Base-by-base conservation (phyloP, 2,329 filamentous ascomycete genomes). In the Allantophomopsis cytisporea region DNA sequence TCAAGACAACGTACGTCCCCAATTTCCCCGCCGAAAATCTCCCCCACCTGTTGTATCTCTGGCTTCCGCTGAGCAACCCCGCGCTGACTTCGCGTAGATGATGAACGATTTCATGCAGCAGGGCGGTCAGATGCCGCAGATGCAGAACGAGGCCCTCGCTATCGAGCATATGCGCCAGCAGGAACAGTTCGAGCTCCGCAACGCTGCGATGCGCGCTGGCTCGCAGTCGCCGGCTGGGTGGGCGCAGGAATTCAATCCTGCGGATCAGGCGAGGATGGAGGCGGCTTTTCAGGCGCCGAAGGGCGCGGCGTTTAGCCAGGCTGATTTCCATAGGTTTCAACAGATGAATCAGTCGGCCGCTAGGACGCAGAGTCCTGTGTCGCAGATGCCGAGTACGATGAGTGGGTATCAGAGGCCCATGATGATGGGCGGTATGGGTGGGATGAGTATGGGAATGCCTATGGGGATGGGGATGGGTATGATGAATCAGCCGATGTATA, bases 31-130 rank as follows among this genome's bases (percentile, higher is more conserved):
- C 11, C 23, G n/a, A n/a, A n/a, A n/a, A n/a, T n/a, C n/a, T n/a
- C n/a, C n/a, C n/a, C n/a, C n/a, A n/a, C n/a, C n/a, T n/a, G n/a
- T n/a, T n/a, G n/a, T n/a, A n/a, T n/a, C n/a, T n/a, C n/a, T n/a
- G n/a, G n/a, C n/a, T n/a, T n/a, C n/a, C n/a, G n/a, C n/a, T n/a
- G n/a, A n/a, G n/a, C n/a, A n/a, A n/a, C n/a, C n/a, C n/a, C n/a
- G n/a, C n/a, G 23, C 23, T 28, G 23, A 28, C 12, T 16, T 8
- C n/a, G 2, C 17, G 3, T 31, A 93, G 85, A 87, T 89, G 80
- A 84, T 94, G 76, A 87, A 93, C 54, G 81, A 86, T 43, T 95
- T 95, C 58, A 72, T 94, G 53, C 86, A 94, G 56, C 82, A 91
- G 54, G 76, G 74, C 40, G 78, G 66, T 23, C 73, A 74, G 48